phyloP scores from a whole-genome alignment of 169 alveolate genomes.

The Plasmodium relictum region DNA sequence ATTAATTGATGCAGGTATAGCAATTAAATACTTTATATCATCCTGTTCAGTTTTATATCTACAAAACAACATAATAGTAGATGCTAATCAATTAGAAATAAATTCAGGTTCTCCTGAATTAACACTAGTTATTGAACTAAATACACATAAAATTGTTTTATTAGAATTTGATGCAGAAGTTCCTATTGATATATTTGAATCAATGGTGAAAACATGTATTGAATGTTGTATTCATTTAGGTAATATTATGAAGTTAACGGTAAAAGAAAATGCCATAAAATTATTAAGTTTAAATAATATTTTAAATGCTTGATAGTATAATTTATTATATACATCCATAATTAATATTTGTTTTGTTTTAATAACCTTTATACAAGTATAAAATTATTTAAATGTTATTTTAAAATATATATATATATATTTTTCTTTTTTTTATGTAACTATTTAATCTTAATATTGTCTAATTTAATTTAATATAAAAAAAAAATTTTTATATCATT shows the following conservation, averaged over 20 bases:
- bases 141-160: constrained; percentile 55
- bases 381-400: background rate
- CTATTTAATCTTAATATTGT: background rate
- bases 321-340: background rate
- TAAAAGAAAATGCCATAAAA: constrained; percentile 69
- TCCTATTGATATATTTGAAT: constrained; percentile 69
- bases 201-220: constrained; percentile 59
- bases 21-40: constrained; percentile 82
- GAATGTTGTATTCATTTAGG: constrained; percentile 56
- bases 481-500: too few relatives aligned
- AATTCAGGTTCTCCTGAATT: constrained; percentile 75
- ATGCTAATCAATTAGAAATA: constrained; percentile 66
- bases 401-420: background rate
- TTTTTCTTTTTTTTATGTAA: constrained; percentile 4
- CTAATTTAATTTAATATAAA: background rate
- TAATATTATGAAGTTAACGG: constrained; percentile 59
- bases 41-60: constrained; percentile 82
- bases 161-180: constrained; percentile 77
- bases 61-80: constrained; percentile 75
- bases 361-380: background rate
- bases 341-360: background rate
- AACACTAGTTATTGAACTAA: constrained; percentile 59
- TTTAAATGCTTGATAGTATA: constrained; percentile 19
- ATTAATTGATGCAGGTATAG: constrained; percentile 87
- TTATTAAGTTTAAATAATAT: constrained; percentile 51